Percentiles rank a stretch among this genome's conserved stretches.
Conservation (phyloP, 2,329 filamentous ascomycete species). For the Botrytis byssoidea region DNA sequence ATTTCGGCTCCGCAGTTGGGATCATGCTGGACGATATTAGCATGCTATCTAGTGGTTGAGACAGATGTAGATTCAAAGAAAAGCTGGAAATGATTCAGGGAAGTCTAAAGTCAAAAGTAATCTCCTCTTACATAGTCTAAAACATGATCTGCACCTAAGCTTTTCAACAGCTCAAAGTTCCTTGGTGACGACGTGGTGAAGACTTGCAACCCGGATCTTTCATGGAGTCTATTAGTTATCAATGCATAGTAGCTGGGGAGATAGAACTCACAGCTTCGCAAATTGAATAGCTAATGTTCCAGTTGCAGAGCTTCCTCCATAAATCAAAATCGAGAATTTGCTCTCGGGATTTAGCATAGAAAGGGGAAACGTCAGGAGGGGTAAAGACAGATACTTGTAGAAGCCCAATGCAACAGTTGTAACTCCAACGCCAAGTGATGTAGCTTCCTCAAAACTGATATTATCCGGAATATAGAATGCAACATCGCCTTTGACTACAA, state of each 20-base stretch:
- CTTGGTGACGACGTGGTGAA: slow-evolving; percentile 41
- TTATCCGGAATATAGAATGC: slow-evolving; percentile 45
- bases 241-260: no score
- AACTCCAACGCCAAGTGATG: slow-evolving; percentile 32
- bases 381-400: slow-evolving; percentile 19
- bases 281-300: slow-evolving; percentile 39
- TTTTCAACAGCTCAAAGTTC: slow-evolving; percentile 41
- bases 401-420: slow-evolving; percentile 19
- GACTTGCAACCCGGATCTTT: slow-evolving; percentile 28
- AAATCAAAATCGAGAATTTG: slow-evolving; percentile 36
- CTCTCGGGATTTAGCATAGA: not conserved
- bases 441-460: slow-evolving; percentile 47
- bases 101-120: not conserved
- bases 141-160: slow-evolving; percentile 43
- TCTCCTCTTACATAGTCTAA: slow-evolving; percentile 42
- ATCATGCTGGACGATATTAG: slow-evolving; percentile 34
- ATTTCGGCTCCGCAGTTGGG: slow-evolving; percentile 45
- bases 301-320: slow-evolving; percentile 35
- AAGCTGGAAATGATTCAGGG: not conserved
- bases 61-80: not conserved
- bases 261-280: slow-evolving; percentile 39
- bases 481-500: slow-evolving; percentile 41
- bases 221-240: not conserved
- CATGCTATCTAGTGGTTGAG: not conserved
- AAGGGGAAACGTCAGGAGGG: not conserved